These are phyloP conservation scores for Eimeria brunetti DNA, from an alignment of 169 alveolate genomes.

Conservation along the genomic window DNA sequence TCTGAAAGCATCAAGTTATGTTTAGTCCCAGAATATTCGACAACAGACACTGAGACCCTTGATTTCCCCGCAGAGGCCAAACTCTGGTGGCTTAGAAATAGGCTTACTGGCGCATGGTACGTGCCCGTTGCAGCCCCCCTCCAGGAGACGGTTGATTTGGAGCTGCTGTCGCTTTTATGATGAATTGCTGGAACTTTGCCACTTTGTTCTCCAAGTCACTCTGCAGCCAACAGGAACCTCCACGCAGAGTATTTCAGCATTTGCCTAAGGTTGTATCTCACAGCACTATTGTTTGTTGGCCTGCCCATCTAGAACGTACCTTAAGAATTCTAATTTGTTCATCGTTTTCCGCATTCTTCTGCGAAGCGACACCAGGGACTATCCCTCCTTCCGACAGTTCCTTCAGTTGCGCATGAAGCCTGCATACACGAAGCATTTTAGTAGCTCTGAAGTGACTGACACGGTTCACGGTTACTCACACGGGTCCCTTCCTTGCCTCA, in stretches of 20 bases:
- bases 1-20: neutral
- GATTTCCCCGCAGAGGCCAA: neutral
- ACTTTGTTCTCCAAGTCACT: constrained; percentile 87
- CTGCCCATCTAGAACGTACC: constrained; percentile 4
- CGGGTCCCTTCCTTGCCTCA: neutral
- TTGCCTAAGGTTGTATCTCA: neutral
- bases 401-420: constrained; percentile 77
- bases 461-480: neutral
- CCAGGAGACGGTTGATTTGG: constrained; percentile 13
- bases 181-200: constrained; percentile 87
- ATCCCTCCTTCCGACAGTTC: constrained; percentile 78
- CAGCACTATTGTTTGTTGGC: neutral
- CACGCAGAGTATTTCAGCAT: neutral
- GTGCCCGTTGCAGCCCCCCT: constrained; percentile 42
- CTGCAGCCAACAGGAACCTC: constrained; percentile 43
- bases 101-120: constrained; percentile 67
- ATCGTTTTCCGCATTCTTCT: constrained; percentile 50
- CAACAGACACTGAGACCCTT: neutral
- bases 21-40: neutral
- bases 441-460: neutral
- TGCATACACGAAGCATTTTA: neutral
- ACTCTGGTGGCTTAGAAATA: neutral
- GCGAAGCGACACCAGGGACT: constrained; percentile 16
- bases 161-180: constrained; percentile 84
- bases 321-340: constrained; percentile 67